Percentiles rank a stretch among this genome's conserved stretches.
These are phyloP conservation scores for Skeletonema marinoi DNA, from an alignment of 108 stramenopile genomes.

Conservation along the genomic window DNA sequence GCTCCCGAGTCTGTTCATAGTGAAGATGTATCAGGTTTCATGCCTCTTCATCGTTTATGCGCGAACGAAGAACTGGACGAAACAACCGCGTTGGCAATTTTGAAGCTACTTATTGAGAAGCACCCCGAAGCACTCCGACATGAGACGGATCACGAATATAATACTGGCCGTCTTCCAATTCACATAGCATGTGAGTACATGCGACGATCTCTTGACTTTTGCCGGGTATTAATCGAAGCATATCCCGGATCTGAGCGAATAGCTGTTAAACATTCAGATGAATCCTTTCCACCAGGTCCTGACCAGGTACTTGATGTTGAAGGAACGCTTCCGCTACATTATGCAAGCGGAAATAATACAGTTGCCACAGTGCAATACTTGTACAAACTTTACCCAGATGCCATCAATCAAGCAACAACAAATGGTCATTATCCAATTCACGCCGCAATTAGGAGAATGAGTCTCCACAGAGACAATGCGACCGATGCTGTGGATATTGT, in stretches of 20 bases:
- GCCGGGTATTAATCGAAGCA: background rate
- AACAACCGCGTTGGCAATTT: background rate
- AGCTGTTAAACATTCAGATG: background rate
- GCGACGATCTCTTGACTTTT: background rate
- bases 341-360: no score
- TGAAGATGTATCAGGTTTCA: background rate
- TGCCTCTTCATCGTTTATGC: background rate
- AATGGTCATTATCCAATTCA: no score
- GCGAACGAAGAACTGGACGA: background rate
- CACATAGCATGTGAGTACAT: background rate
- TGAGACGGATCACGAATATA: background rate
- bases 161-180: background rate
- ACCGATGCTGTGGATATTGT: no score
- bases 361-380: no score
- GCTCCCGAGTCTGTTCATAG: background rate
- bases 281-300: no score
- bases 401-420: no score
- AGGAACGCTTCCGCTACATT: no score
- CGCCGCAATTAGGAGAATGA: no score
- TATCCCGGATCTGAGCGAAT: conserved; percentile 9
- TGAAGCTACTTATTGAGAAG: background rate
- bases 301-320: no score
- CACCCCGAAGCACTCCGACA: background rate
- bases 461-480: no score
- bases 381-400: no score